Base-by-base conservation (phyloP, 2,329 filamentous ascomycete genomes). In the Zopfia rhizophila region DNA sequence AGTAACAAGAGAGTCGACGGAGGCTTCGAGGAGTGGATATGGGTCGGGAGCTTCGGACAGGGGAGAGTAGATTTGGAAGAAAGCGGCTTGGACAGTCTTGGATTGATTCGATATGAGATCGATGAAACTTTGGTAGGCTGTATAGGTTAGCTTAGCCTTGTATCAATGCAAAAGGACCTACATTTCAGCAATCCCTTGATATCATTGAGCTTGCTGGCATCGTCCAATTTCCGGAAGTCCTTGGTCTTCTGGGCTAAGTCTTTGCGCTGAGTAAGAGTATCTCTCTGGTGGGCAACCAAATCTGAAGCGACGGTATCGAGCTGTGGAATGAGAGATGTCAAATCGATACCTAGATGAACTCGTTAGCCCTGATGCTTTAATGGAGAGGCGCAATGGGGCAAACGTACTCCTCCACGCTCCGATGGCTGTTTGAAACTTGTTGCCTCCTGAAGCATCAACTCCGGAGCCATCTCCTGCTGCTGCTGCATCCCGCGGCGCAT, bases 221-320 rank as follows among this genome's bases (percentile, higher is more conserved):
- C 91, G 61, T 97, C 93, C 8, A 96, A 82, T 72, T 97, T 97
- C 51, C 92, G 82, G 61, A 97, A 99, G 63, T 97, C 93, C 66
- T 99, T 99, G 1, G 94, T 99, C 80, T 97, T 97, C 68, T 97
- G 92, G n/a, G 95, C 94, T 14, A 99, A 79, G 51, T 99, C 95
- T 69, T 99, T 99, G 40, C 94, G 84, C 70, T 99, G 93, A 0
- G 97, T 87, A 4, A 96, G 88, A n/a, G 93, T 90, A 72, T 97
- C 94, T 61, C 92, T 85, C 69, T 99, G 95, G 69, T 96, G 91
- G 35, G 89, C 79, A 39, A 97, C 91, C 52, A 99, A 91, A 63
- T 97, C 94, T 8, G 92, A 93, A n/a, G 94, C 94, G 3, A 91
- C 93, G 48, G 87, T 88, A 73, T 99, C 94, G 53, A 99, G 86